Conservation (phyloP, 768 basidiomycete species). For the Macrolepiota dolichaula region DNA sequence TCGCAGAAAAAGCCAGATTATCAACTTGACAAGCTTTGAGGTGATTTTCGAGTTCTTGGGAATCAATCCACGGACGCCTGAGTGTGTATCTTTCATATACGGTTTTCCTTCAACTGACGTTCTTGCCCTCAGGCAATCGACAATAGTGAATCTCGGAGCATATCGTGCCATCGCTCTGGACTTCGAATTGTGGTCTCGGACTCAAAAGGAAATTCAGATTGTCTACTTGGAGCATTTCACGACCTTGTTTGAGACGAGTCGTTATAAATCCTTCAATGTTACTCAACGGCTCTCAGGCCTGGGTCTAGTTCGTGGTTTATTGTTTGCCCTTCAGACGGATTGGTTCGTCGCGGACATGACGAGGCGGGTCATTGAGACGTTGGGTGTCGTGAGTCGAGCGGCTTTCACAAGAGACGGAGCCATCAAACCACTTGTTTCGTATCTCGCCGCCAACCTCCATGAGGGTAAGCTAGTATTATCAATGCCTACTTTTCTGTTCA, state of each 20-base stretch:
- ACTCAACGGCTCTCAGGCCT: conserved; percentile 71
- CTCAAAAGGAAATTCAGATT: conserved; percentile 68
- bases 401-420: conserved; percentile 70
- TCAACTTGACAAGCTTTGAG: conserved; percentile 81
- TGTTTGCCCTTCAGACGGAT: conserved; percentile 80
- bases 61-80: conserved; percentile 75
- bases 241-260: conserved; percentile 68
- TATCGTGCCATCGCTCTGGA: conserved; percentile 85
- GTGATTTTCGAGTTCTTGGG: conserved; percentile 85
- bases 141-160: conserved; percentile 76
- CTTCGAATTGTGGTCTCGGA: conserved; percentile 84
- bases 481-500: conserved; percentile 9
- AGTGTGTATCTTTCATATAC: conserved; percentile 43
- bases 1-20: conserved; percentile 62
- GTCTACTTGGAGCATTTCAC: conserved; percentile 81
- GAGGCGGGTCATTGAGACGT: conserved; percentile 51
- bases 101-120: background rate
- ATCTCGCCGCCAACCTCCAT: conserved; percentile 77
- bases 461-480: conserved; percentile 41
- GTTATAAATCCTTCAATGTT: conserved; percentile 74
- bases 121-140: conserved; percentile 56
- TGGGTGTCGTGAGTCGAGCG: conserved; percentile 58
- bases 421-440: conserved; percentile 85
- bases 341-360: conserved; percentile 63
- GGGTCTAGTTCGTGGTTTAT: conserved; percentile 64